Evolutionary conservation across 345 rosid genomes (phyloP).

Genomic region (Eucalyptus cloeziana): DNA sequence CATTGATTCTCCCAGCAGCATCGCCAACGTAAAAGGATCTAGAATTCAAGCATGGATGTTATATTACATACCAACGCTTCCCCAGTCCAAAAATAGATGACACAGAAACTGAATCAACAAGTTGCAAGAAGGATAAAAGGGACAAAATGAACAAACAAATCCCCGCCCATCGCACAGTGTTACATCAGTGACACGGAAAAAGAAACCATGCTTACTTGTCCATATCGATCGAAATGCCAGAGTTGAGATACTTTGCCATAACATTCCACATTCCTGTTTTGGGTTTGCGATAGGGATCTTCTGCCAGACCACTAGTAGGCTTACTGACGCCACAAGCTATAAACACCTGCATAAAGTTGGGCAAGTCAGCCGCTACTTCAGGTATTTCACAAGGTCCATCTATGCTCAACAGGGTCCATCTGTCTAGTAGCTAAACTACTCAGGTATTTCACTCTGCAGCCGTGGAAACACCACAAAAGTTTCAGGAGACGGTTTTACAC

Average conservation of each 20-base stretch:
- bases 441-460: too few relatives aligned
- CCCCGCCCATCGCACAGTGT: background rate
- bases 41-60: background rate
- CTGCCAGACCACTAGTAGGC: constrained; percentile 36
- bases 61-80: background rate
- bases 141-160: background rate
- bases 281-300: constrained; percentile 81
- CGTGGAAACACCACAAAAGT: too few relatives aligned
- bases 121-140: background rate
- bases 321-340: constrained; percentile 65
- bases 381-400: too few relatives aligned
- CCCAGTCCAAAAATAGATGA: background rate
- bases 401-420: too few relatives aligned
- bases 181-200: background rate
- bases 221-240: constrained; percentile 68
- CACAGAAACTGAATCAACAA: background rate
- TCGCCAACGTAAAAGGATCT: constrained; percentile 97
- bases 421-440: too few relatives aligned
- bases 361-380: background rate
- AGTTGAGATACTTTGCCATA: constrained; percentile 79
- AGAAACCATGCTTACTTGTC: constrained; percentile 39
- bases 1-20: constrained; percentile 78
- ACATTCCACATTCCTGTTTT: constrained; percentile 87
- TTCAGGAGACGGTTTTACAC: too few relatives aligned
- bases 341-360: constrained; percentile 44